Percentiles rank a stretch among this genome's conserved stretches.
Evolutionary conservation across 306 rosid species (phyloP).

Genomic region (Arachis hypogaea): DNA sequence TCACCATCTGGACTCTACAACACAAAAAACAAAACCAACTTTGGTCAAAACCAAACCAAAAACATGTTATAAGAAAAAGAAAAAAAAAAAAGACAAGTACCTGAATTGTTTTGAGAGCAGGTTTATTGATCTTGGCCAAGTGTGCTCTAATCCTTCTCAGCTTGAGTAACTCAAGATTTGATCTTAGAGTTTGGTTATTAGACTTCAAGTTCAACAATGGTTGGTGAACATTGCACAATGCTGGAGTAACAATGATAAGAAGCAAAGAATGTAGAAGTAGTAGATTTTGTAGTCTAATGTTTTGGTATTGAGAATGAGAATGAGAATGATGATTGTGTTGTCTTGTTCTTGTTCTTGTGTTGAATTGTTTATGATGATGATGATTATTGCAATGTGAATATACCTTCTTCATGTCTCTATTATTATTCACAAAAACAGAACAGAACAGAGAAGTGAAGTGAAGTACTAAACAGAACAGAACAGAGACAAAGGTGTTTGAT

Average conservation of each 20-base stretch:
- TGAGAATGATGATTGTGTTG: constrained; percentile 36
- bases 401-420: constrained; percentile 59
- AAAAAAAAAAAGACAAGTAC: constrained; percentile 34
- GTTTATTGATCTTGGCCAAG: constrained; percentile 75
- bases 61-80: background rate
- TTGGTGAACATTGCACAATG: constrained; percentile 46
- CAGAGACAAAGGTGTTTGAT: constrained; percentile 6
- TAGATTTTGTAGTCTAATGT: background rate
- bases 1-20: constrained; percentile 97
- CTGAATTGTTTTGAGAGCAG: constrained; percentile 85
- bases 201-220: background rate
- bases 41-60: background rate
- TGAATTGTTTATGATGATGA: constrained; percentile 48
- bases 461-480: constrained; percentile 45
- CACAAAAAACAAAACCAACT: background rate
- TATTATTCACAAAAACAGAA: no score
- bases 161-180: constrained; percentile 52
- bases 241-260: constrained; percentile 55
- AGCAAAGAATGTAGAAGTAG: constrained; percentile 57
- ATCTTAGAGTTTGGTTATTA: constrained; percentile 49
- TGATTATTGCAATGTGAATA: constrained; percentile 55
- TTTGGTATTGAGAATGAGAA: constrained; percentile 19
- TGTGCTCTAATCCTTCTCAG: constrained; percentile 49
- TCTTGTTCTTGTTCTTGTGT: constrained; percentile 69
- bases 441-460: constrained; percentile 45